A percentile compares a stretch with the other conserved stretches of the same genome.
These are phyloP conservation scores for Madurella mycetomatis DNA, from an alignment of 2,329 filamentous ascomycete genomes.

Conservation along the genomic window DNA sequence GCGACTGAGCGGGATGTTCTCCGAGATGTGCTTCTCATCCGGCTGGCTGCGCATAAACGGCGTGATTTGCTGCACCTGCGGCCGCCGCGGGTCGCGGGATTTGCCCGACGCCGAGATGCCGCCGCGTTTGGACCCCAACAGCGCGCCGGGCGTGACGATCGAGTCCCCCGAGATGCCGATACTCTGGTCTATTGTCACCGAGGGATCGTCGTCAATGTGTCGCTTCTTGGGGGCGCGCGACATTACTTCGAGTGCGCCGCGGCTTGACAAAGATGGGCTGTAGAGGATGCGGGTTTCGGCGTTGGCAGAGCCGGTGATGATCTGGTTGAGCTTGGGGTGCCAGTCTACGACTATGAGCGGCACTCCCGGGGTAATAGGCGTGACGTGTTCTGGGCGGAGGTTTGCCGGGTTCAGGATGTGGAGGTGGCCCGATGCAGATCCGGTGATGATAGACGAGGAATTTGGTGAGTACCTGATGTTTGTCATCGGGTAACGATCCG, in stretches of 20 bases:
- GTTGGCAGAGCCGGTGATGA: constrained; percentile 89
- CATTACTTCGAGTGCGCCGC: constrained; percentile 84
- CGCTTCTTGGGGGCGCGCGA: constrained; percentile 90
- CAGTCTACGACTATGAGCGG: constrained; percentile 81
- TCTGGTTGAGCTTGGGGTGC: constrained; percentile 95
- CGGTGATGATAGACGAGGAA: constrained; percentile 79
- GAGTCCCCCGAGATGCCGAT: constrained; percentile 78
- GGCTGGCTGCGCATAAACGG: constrained; percentile 89
- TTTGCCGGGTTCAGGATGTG: constrained; percentile 94
- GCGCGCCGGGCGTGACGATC: constrained; percentile 64
- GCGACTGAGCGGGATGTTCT: constrained; percentile 81
- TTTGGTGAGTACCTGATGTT: constrained; percentile 89
- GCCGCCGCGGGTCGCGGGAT: constrained; percentile 72
- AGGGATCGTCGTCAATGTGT: constrained; percentile 90
- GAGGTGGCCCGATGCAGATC: constrained; percentile 78
- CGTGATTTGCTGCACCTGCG: constrained; percentile 78
- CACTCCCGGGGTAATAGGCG: constrained; percentile 80
- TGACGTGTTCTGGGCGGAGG: constrained; percentile 75
- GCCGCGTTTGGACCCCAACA: constrained; percentile 50
- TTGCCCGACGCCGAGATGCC: constrained; percentile 75
- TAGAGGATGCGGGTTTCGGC: constrained; percentile 86
- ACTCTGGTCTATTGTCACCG: constrained; percentile 77
- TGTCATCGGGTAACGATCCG: constrained; percentile 74
- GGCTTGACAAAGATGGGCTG: constrained; percentile 74
- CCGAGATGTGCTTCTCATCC: constrained; percentile 81